A percentile compares a stretch with the other conserved stretches of the same genome.
Evolutionary conservation across 1,284 basidiomycete species (phyloP).

Genomic region (Cutaneotrichosporon cyanovorans): DNA sequence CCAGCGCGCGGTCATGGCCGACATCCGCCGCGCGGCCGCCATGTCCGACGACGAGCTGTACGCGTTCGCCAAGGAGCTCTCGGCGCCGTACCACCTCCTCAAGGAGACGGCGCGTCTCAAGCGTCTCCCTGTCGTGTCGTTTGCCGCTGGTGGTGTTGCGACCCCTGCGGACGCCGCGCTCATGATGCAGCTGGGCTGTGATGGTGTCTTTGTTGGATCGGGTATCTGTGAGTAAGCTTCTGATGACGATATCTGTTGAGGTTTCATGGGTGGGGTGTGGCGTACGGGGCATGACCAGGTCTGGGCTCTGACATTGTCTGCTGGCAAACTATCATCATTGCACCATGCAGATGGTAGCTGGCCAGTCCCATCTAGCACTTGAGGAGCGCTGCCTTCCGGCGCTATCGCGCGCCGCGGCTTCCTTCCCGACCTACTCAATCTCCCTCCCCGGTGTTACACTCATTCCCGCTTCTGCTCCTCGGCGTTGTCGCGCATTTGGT

Average conservation of each 20-base stretch:
- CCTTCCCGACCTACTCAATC: no score
- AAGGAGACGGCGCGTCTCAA: conserved; percentile 94
- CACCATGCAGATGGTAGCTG: not conserved
- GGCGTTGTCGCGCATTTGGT: no score
- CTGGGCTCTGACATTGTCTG: no score
- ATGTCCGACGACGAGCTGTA: conserved; percentile 78
- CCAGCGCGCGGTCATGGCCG: conserved; percentile 70
- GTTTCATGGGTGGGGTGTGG: no score
- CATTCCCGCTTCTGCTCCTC: no score
- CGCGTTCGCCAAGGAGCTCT: conserved; percentile 80
- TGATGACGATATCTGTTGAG: not conserved
- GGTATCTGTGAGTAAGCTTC: conserved; percentile 83
- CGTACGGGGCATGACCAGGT: no score
- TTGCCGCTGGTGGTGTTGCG: conserved; percentile 93
- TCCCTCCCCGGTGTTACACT: no score
- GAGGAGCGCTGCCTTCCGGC: no score
- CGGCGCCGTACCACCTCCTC: conserved; percentile 93
- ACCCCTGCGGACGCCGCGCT: conserved; percentile 94
- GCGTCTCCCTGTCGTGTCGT: conserved; percentile 73
- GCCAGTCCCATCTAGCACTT: no score
- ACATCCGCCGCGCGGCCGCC: conserved; percentile 62
- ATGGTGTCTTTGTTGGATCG: conserved; percentile 93
- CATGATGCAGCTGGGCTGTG: conserved; percentile 99
- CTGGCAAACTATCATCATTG: not conserved
- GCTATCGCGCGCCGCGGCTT: no score